Conservation (phyloP, 306 rosid genomes). For the Oxytropis ochrocephala region DNA sequence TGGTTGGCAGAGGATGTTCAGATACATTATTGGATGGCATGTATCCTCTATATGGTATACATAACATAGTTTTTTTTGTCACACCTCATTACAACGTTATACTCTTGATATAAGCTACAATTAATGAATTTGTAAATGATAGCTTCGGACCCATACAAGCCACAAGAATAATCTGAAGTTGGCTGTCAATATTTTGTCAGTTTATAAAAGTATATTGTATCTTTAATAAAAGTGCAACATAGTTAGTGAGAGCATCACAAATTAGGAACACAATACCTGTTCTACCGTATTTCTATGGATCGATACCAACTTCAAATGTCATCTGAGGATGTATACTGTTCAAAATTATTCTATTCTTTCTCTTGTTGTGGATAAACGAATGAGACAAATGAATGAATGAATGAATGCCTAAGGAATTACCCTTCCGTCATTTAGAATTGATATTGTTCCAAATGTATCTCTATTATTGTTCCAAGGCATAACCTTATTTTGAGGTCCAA, state of each 20-base stretch:
- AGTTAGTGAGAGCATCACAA: background rate
- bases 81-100: constrained; percentile 13
- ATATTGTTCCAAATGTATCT: too few relatives aligned
- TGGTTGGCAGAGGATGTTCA: constrained; percentile 1
- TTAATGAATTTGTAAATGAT: constrained; percentile 10
- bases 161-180: background rate
- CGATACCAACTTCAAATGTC: constrained; percentile 2
- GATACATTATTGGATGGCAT: constrained; percentile 14
- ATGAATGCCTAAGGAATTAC: too few relatives aligned
- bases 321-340: too few relatives aligned
- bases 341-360: too few relatives aligned
- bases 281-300: background rate
- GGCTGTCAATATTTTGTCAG: background rate
- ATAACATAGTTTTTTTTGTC: background rate
- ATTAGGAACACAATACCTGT: background rate
- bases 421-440: too few relatives aligned
- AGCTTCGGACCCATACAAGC: background rate
- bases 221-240: background rate
- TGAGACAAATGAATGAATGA: too few relatives aligned
- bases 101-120: constrained; percentile 19
- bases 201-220: background rate
- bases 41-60: too few relatives aligned
- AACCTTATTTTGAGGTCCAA: too few relatives aligned
- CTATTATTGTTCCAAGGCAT: too few relatives aligned
- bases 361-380: too few relatives aligned